These are phyloP conservation scores for Phytophthora sp. DNA, from an alignment of 352 stramenopile species.

Conservation along the genomic window DNA sequence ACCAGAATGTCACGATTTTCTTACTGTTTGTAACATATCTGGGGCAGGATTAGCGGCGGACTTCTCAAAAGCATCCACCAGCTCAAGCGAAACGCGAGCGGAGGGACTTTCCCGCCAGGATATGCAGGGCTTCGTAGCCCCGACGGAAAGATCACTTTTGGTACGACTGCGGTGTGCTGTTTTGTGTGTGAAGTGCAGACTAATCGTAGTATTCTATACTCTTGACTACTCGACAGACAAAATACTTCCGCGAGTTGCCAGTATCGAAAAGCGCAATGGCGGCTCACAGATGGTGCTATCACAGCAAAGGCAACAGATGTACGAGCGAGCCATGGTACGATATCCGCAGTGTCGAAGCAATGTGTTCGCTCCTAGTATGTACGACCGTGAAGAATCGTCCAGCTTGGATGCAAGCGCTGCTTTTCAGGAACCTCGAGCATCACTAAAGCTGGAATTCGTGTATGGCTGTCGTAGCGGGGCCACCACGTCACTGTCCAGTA, in stretches of 20 bases:
- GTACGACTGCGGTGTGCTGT: constrained; percentile 27
- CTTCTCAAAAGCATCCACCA: constrained; percentile 55
- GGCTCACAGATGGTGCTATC: constrained; percentile 45
- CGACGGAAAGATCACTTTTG: constrained; percentile 70
- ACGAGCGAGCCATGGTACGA: constrained; percentile 62
- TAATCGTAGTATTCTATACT: constrained; percentile 1
- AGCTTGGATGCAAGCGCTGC: constrained; percentile 19
- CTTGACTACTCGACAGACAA: constrained; percentile 51
- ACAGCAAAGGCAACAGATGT: constrained; percentile 70
- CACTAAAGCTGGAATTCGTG: constrained; percentile 64
- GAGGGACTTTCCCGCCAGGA: constrained; percentile 31
- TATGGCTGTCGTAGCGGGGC: constrained; percentile 61
- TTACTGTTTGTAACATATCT: constrained; percentile 1
- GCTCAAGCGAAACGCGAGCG: constrained; percentile 37
- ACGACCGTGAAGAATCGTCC: constrained; percentile 35
- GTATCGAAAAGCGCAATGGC: constrained; percentile 70
- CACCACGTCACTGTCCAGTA: constrained; percentile 32
- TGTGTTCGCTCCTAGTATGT: constrained; percentile 63
- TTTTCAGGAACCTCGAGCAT: constrained; percentile 33
- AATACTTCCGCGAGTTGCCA: constrained; percentile 68
- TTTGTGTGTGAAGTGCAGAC: background rate
- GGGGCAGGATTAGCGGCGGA: constrained; percentile 25
- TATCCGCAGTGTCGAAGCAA: constrained; percentile 77
- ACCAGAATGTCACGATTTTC: background rate
- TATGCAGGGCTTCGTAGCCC: constrained; percentile 44